phyloP scores from a whole-genome alignment of 2,329 filamentous ascomycete genomes.

The Teratosphaeriaceae sp. region DNA sequence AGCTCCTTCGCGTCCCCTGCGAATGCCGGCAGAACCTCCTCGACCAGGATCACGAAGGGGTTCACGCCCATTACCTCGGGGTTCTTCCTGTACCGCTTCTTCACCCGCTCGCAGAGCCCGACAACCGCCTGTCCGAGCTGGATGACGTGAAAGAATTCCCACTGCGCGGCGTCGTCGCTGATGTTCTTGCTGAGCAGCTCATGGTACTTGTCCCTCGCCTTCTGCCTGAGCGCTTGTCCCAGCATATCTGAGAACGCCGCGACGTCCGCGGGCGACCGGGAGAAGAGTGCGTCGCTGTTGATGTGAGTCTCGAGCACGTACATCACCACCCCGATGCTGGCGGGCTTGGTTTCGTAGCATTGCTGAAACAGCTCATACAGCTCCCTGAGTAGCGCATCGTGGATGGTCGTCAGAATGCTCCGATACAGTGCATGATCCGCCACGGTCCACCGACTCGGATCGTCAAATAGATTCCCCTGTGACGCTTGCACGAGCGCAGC shows the following conservation, averaged over 20 bases:
- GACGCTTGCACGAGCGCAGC: slow-evolving; percentile 31
- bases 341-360: slow-evolving; percentile 84
- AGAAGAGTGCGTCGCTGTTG: slow-evolving; percentile 69
- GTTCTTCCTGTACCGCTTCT: slow-evolving; percentile 85
- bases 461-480: slow-evolving; percentile 36
- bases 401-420: slow-evolving; percentile 63
- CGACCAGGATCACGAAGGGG: slow-evolving; percentile 64
- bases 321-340: slow-evolving; percentile 72
- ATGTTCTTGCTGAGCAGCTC: slow-evolving; percentile 73
- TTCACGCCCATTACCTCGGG: slow-evolving; percentile 77
- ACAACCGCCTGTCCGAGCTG: slow-evolving; percentile 80
- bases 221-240: slow-evolving; percentile 62
- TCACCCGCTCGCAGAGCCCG: slow-evolving; percentile 78
- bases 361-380: slow-evolving; percentile 81
- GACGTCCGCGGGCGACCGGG: slow-evolving; percentile 60
- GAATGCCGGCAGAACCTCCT: slow-evolving; percentile 81
- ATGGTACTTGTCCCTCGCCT: slow-evolving; percentile 73
- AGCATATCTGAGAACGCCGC: slow-evolving; percentile 67
- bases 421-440: slow-evolving; percentile 56
- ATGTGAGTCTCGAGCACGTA: slow-evolving; percentile 77
- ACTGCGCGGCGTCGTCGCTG: slow-evolving; percentile 70
- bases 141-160: slow-evolving; percentile 88
- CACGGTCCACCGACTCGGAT: slow-evolving; percentile 45
- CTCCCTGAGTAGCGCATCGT: slow-evolving; percentile 79
- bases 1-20: slow-evolving; percentile 84